Conservation (phyloP, 108 stramenopile species). For the Schizochytrium sp. region DNA sequence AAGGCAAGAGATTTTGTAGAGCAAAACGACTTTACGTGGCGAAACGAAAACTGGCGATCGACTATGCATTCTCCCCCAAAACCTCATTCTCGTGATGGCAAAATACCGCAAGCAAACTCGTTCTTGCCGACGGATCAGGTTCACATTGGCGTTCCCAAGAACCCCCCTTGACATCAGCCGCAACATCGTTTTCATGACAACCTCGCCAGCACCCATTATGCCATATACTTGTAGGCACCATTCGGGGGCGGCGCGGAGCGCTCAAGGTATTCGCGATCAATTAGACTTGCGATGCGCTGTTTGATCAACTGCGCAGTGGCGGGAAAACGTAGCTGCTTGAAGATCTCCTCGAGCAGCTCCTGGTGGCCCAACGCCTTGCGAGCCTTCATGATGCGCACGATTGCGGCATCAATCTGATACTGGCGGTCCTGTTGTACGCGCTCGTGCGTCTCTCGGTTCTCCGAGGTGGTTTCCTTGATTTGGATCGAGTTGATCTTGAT, state of each 20-base stretch:
- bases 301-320: slow-evolving; percentile 75
- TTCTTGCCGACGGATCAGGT: too few species aligned
- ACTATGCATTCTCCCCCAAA: too few species aligned
- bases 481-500: slow-evolving; percentile 84
- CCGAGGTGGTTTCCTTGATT: slow-evolving; percentile 77
- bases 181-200: neutral
- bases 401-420: slow-evolving; percentile 88
- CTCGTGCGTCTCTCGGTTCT: slow-evolving; percentile 79
- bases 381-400: slow-evolving; percentile 97
- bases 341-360: slow-evolving; percentile 72
- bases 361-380: slow-evolving; percentile 83
- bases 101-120: too few species aligned
- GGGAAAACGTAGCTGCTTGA: slow-evolving; percentile 82
- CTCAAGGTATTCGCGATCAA: slow-evolving; percentile 96
- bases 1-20: too few species aligned
- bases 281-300: slow-evolving; percentile 88
- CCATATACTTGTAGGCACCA: slow-evolving; percentile 81
- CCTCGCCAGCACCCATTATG: slow-evolving; percentile 43
- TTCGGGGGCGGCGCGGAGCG: slow-evolving; percentile 72
- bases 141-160: too few species aligned
- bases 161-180: too few species aligned
- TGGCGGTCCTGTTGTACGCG: slow-evolving; percentile 78
- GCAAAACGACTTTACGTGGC: too few species aligned
- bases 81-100: too few species aligned
- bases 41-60: too few species aligned